Evolutionary conservation across 768 basidiomycete species (phyloP).

Genomic region (Mycena leptocephala): DNA sequence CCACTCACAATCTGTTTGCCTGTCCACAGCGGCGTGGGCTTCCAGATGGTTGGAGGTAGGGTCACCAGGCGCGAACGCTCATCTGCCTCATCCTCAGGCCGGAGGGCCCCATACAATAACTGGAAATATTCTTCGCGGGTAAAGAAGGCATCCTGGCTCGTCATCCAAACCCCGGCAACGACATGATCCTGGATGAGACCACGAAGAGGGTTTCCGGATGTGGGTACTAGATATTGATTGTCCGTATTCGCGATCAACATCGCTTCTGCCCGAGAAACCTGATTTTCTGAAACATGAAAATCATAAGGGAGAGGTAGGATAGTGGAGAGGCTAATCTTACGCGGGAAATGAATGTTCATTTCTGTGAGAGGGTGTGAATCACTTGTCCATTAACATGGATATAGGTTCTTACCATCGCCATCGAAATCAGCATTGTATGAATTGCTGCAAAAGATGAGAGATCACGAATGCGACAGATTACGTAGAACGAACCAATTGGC

Average conservation of each 20-base stretch:
- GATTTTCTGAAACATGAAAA: constrained; percentile 77
- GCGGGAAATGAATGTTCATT: constrained; percentile 99
- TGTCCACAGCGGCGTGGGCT: constrained; percentile 93
- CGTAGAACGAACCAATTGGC: constrained; percentile 88
- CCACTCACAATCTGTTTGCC: constrained; percentile 94
- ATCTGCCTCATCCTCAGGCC: constrained; percentile 86
- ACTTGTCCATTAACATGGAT: constrained; percentile 34
- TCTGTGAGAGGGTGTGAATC: constrained; percentile 68
- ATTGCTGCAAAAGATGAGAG: too few relatives aligned
- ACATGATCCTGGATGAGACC: constrained; percentile 99
- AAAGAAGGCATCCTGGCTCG: constrained; percentile 95
- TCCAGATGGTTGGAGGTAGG: constrained; percentile 94
- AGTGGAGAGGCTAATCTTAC: constrained; percentile 64
- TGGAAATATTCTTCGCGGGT: constrained; percentile 97
- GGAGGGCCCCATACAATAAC: constrained; percentile 93
- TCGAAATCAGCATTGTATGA: constrained; percentile 88
- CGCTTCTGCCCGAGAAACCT: constrained; percentile 95
- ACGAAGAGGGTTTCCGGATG: constrained; percentile 97
- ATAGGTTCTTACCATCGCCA: constrained; percentile 78
- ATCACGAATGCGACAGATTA: constrained; percentile 14
- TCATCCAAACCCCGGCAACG: constrained; percentile 99
- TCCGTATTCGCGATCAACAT: constrained; percentile 97
- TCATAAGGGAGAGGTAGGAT: constrained; percentile 6
- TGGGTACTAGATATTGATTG: constrained; percentile 99
- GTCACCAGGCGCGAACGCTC: constrained; percentile 79